phyloP scores from a whole-genome alignment of 2,329 filamentous ascomycete species.

The Phialophora tarda region DNA sequence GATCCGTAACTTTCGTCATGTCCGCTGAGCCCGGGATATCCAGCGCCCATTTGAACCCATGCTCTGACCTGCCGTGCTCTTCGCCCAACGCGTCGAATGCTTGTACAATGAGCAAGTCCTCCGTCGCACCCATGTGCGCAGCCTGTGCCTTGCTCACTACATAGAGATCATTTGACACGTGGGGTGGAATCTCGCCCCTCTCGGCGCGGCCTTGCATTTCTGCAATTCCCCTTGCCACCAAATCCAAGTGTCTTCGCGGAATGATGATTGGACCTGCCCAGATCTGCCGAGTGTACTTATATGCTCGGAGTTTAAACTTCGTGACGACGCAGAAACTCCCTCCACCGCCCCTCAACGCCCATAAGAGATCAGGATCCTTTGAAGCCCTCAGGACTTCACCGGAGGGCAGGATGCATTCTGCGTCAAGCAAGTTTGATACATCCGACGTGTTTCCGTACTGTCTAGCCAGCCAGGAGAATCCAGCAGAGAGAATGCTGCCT shows the following conservation, averaged over 20 bases:
- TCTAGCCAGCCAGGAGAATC: slow-evolving; percentile 48
- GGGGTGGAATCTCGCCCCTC: not conserved
- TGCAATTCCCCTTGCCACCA: slow-evolving; percentile 22
- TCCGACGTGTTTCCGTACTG: slow-evolving; percentile 50
- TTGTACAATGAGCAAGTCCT: slow-evolving; percentile 29
- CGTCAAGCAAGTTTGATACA: slow-evolving; percentile 50
- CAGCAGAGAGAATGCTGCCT: slow-evolving; percentile 46
- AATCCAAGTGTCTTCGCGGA: slow-evolving; percentile 17
- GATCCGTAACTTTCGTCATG: slow-evolving; percentile 19
- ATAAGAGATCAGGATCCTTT: slow-evolving; percentile 49
- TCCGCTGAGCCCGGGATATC: slow-evolving; percentile 25
- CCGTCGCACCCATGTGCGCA: slow-evolving; percentile 16
- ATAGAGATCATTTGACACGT: slow-evolving; percentile 25
- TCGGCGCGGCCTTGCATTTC: slow-evolving; percentile 16
- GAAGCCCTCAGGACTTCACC: slow-evolving; percentile 48
- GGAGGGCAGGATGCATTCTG: slow-evolving; percentile 47
- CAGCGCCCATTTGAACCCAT: slow-evolving; percentile 28
- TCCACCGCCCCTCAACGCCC: slow-evolving; percentile 49
- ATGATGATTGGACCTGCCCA: slow-evolving; percentile 29
- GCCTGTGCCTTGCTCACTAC: slow-evolving; percentile 24
- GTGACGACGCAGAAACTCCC: slow-evolving; percentile 38
- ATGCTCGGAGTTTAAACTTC: slow-evolving; percentile 28
- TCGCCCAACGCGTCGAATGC: slow-evolving; percentile 25
- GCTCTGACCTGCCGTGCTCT: slow-evolving; percentile 19
- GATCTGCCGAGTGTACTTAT: slow-evolving; percentile 20